Conservation (phyloP, 805 yeast species). For the Lipomyces mesembrius region DNA sequence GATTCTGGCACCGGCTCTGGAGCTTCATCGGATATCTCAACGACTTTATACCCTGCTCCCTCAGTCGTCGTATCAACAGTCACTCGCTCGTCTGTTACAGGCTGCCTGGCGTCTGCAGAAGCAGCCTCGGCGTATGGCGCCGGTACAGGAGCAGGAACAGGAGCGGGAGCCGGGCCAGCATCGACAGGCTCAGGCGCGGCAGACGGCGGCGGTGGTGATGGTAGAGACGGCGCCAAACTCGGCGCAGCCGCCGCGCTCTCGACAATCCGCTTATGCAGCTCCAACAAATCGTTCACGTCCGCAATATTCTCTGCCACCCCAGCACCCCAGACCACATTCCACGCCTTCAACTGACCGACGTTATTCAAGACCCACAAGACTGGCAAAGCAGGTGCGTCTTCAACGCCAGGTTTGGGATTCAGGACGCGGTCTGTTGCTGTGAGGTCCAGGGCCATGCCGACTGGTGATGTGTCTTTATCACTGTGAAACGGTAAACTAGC, state of each 20-base stretch:
- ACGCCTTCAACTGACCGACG: slow-evolving; percentile 63
- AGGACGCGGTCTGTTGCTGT: slow-evolving; percentile 51
- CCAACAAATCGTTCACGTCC: slow-evolving; percentile 7
- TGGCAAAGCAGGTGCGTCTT: slow-evolving; percentile 66
- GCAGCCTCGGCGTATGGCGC: background rate
- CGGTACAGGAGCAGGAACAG: background rate
- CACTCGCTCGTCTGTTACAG: background rate
- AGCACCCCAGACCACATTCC: slow-evolving; percentile 65
- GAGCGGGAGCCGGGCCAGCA: background rate
- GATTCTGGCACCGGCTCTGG: background rate
- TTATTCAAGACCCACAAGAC: slow-evolving; percentile 65
- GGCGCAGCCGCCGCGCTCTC: background rate
- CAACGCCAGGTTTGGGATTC: slow-evolving; percentile 64
- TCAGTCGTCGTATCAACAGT: background rate
- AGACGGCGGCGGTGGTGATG: background rate
- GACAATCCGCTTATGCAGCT: slow-evolving; percentile 4
- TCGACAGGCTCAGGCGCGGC: background rate
- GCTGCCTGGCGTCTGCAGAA: background rate
- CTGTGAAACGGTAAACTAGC: slow-evolving; percentile 77
- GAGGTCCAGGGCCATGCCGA: slow-evolving; percentile 71
- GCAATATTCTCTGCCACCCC: slow-evolving; percentile 51
- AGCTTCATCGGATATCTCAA: background rate
- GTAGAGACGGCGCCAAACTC: background rate
- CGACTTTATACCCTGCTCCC: background rate
- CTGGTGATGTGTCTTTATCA: slow-evolving; percentile 69